Base-by-base conservation (phyloP, 306 rosid genomes). In the Trichosanthes cucumerina region DNA sequence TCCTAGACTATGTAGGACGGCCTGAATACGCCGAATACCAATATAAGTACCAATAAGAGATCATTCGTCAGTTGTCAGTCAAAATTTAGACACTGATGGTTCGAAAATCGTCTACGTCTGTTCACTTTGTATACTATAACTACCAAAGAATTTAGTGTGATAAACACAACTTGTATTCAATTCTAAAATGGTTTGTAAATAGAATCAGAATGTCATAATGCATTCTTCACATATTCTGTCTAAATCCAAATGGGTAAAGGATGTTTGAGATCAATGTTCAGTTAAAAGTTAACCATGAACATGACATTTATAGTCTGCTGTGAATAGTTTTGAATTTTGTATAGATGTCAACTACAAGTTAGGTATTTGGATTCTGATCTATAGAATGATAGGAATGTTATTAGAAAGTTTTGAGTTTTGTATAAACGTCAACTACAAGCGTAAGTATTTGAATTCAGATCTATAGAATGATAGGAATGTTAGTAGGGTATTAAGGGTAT, bases 1-100 rank as follows among this genome's bases (percentile, higher is more conserved):
- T 93, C 69, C 81, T 93, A 52, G 89, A 89, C 75, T 93, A 91
- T 68, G 97, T 93, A 31, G 88, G 82, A 38, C 79, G 43, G 43
- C 63, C 82, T 62, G 90, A 91, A 53, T 50, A 74, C 21, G 38
- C 62, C 2, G 63, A 74, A 52, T 31, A 74, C 78, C 78, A 74
- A n/a, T 34, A 33, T 18, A 74, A 52, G 78, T 52, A 74, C 18
- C 31, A 18, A 18, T 74, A 52, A 74, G 31, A 50, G 78, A 52
- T 74, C 7, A 10, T 31, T 18, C 2, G 15, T 72, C 59, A 7
- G 23, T 53, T 19, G 10, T 18, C 39, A 4, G 9, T 47, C 59
- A 5, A 24, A 23, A 46, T 47, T 24, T 46, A 12, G 15, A 71
- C 23, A 28, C 18, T 2, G n/a, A 10, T 24, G 26, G 15, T 24